Evolutionary conservation across 2,329 filamentous ascomycete species (phyloP).

Genomic region (Neonectria hederae): DNA sequence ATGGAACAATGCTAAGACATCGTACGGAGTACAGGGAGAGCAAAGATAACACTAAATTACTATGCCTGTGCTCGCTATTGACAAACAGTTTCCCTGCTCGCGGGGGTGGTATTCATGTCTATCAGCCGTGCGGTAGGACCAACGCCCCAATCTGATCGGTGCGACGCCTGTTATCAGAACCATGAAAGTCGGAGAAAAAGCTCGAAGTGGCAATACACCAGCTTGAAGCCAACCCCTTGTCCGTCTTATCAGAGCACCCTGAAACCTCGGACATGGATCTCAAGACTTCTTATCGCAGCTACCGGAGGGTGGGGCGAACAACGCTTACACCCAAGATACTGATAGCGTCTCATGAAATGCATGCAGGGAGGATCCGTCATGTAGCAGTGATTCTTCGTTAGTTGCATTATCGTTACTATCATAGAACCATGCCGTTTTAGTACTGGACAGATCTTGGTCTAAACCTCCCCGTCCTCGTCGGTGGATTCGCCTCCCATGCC

Average conservation of each 20-base stretch:
- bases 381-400: constrained; percentile 3
- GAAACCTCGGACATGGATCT: constrained; percentile 18
- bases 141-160: not conserved
- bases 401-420: constrained; percentile 9
- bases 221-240: constrained; percentile 12
- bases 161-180: not conserved
- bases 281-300: constrained; percentile 13
- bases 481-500: constrained; percentile 16
- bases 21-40: not conserved
- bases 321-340: constrained; percentile 2
- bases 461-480: constrained; percentile 12
- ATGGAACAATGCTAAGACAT: not conserved
- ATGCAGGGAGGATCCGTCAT: not conserved
- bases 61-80: not conserved
- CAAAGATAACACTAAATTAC: constrained; percentile 12
- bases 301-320: constrained; percentile 8
- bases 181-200: not conserved
- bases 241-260: constrained; percentile 28
- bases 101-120: constrained; percentile 7
- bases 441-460: not conserved
- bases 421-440: not conserved
- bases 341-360: constrained; percentile 5
- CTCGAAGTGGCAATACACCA: not conserved
- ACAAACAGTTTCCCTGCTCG: constrained; percentile 7
- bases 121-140: not conserved